These are phyloP conservation scores for Aspergillus sp. DNA, from an alignment of 2,329 filamentous ascomycete genomes.

Conservation along the genomic window DNA sequence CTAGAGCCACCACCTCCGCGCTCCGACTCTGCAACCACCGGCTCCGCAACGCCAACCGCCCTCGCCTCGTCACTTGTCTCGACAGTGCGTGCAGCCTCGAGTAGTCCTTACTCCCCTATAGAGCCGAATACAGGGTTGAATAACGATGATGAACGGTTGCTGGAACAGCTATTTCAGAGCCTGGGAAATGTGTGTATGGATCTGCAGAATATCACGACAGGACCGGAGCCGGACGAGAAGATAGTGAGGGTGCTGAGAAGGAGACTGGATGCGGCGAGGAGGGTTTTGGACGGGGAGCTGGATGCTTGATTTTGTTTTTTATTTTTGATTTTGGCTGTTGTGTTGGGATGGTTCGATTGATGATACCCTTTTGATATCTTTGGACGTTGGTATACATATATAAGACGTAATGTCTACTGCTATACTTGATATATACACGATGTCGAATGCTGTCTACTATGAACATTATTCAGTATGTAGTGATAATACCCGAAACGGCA, in stretches of 20 bases:
- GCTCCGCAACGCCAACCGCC: slow-evolving; percentile 25
- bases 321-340: slow-evolving; percentile 1
- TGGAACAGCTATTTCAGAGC: slow-evolving; percentile 49
- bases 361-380: too few relatives aligned
- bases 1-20: slow-evolving; percentile 21
- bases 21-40: slow-evolving; percentile 20
- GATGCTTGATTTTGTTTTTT: slow-evolving; percentile 16
- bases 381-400: too few relatives aligned
- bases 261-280: slow-evolving; percentile 66
- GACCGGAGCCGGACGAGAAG: slow-evolving; percentile 48
- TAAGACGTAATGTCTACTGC: too few relatives aligned
- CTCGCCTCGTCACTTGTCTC: slow-evolving; percentile 32
- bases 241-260: slow-evolving; percentile 59
- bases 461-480: too few relatives aligned
- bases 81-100: slow-evolving; percentile 29
- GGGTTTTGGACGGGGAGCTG: slow-evolving; percentile 64
- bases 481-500: background rate
- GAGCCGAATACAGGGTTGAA: slow-evolving; percentile 31
- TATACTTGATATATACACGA: too few relatives aligned
- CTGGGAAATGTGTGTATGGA: slow-evolving; percentile 45
- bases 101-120: slow-evolving; percentile 14
- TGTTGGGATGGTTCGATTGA: background rate
- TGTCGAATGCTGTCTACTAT: too few relatives aligned
- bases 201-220: slow-evolving; percentile 43
- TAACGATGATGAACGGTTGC: slow-evolving; percentile 50